A percentile compares a stretch with the other conserved stretches of the same genome.
Conservation (phyloP, 768 basidiomycete genomes). For the Favolaschia claudopus region DNA sequence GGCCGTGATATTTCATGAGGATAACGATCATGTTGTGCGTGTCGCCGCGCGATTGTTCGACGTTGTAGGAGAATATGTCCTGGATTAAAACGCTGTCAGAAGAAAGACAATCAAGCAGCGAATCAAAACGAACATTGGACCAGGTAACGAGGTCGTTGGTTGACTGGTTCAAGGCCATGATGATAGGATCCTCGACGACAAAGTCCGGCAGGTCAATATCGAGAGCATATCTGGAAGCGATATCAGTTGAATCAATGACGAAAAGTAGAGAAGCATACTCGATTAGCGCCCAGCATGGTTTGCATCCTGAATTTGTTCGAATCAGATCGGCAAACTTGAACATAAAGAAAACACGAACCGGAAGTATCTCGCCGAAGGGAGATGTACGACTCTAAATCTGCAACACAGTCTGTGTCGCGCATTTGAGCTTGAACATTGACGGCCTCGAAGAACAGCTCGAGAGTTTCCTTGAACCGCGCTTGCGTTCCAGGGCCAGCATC, state of each 20-base stretch:
- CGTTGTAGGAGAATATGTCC: conserved; percentile 82
- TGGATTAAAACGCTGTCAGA: conserved; percentile 34
- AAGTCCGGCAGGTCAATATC: conserved; percentile 75
- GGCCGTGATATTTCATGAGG: conserved; percentile 66
- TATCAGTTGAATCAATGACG: conserved; percentile 1
- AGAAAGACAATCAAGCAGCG: background rate
- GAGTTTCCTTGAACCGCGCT: conserved; percentile 74
- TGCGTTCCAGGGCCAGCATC: conserved; percentile 65
- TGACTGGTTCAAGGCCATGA: conserved; percentile 67
- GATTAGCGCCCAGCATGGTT: conserved; percentile 78
- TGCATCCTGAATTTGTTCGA: conserved; percentile 53
- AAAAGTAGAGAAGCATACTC: conserved; percentile 53
- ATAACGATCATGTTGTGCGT: conserved; percentile 80
- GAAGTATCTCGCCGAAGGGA: conserved; percentile 76
- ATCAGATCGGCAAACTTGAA: conserved; percentile 23
- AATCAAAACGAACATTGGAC: conserved; percentile 68
- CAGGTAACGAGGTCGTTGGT: conserved; percentile 85
- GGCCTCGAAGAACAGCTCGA: conserved; percentile 73
- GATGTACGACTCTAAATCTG: conserved; percentile 79
- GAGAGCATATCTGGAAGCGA: conserved; percentile 58
- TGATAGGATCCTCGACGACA: conserved; percentile 70
- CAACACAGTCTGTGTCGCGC: conserved; percentile 59
- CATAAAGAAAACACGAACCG: conserved; percentile 45
- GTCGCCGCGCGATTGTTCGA: conserved; percentile 73
- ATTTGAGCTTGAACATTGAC: conserved; percentile 68